Conservation (phyloP, 176 grass and related monocot genomes). For the Metroxylon sagu region DNA sequence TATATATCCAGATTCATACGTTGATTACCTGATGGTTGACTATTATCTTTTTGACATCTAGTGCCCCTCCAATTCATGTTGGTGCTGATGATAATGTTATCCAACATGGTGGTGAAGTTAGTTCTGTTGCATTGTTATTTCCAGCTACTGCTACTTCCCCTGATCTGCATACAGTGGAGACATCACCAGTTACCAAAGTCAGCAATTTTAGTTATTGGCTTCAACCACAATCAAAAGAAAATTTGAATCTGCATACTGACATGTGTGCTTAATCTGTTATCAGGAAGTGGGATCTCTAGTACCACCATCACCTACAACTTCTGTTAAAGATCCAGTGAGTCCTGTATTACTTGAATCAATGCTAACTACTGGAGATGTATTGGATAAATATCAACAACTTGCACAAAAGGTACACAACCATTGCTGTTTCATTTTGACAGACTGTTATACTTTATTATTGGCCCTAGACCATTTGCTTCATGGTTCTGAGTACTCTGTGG, state of each 20-base stretch:
- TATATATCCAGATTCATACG: too few relatives aligned
- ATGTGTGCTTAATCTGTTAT: slow-evolving; percentile 15
- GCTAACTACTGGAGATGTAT: slow-evolving; percentile 63
- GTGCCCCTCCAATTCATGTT: slow-evolving; percentile 34
- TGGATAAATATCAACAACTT: slow-evolving; percentile 74
- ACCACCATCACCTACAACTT: slow-evolving; percentile 32
- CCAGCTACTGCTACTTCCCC: slow-evolving; percentile 35
- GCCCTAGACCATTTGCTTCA: too few relatives aligned
- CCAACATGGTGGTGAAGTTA: slow-evolving; percentile 34
- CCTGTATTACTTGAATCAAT: slow-evolving; percentile 53
- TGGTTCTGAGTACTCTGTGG: too few relatives aligned
- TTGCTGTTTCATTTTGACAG: too few relatives aligned
- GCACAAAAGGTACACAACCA: slow-evolving; percentile 57
- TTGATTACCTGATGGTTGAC: too few relatives aligned
- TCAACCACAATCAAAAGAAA: background rate
- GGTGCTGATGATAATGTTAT: slow-evolving; percentile 29
- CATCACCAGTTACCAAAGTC: slow-evolving; percentile 30
- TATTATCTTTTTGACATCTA: slow-evolving; percentile 30
- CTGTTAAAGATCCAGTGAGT: slow-evolving; percentile 41
- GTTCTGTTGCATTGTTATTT: slow-evolving; percentile 39
- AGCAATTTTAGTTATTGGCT: slow-evolving; percentile 18
- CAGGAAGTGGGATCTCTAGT: slow-evolving; percentile 49
- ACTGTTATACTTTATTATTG: too few relatives aligned
- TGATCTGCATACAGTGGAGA: slow-evolving; percentile 44
- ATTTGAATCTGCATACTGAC: slow-evolving; percentile 16